Evolutionary conservation across 768 basidiomycete species (phyloP).

Genomic region (Cystoderma amianthinum): DNA sequence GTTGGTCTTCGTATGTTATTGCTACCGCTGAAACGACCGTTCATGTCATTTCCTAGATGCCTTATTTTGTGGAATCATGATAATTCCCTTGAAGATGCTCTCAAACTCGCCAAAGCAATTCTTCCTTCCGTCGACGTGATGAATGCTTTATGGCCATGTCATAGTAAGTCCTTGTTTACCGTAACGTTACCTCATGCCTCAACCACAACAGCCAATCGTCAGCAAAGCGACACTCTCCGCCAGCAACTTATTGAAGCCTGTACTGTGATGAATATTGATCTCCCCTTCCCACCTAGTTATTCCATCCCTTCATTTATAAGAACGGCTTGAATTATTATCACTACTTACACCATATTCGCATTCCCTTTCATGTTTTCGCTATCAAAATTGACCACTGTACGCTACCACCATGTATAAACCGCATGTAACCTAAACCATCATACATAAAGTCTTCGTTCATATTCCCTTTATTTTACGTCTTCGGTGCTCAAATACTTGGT

Average conservation of each 20-base stretch:
- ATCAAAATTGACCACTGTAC: too few species aligned
- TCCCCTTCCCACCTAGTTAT: conserved; percentile 30
- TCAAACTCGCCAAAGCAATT: conserved; percentile 63
- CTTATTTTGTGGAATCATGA: conserved; percentile 63
- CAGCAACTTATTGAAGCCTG: conserved; percentile 45
- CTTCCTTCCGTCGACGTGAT: conserved; percentile 58
- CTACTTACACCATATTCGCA: too few species aligned
- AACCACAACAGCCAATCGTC: conserved; percentile 31
- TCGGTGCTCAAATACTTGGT: too few species aligned
- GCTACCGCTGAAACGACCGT: not conserved
- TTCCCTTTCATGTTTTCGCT: too few species aligned
- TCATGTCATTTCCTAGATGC: conserved; percentile 39
- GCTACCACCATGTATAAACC: too few species aligned
- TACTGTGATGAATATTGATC: conserved; percentile 28
- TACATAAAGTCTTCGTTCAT: too few species aligned
- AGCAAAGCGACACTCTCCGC: conserved; percentile 41
- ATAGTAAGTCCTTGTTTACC: conserved; percentile 20
- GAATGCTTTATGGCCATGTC: conserved; percentile 63
- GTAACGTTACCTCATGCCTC: not conserved
- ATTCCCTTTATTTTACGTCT: too few species aligned
- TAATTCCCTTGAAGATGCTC: conserved; percentile 43
- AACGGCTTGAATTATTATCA: not conserved
- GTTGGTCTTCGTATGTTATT: conserved; percentile 32
- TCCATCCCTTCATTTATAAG: conserved; percentile 25
- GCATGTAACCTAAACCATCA: too few species aligned